Conservation (phyloP, 1,284 basidiomycete species). For the Macrocybe sp. region DNA sequence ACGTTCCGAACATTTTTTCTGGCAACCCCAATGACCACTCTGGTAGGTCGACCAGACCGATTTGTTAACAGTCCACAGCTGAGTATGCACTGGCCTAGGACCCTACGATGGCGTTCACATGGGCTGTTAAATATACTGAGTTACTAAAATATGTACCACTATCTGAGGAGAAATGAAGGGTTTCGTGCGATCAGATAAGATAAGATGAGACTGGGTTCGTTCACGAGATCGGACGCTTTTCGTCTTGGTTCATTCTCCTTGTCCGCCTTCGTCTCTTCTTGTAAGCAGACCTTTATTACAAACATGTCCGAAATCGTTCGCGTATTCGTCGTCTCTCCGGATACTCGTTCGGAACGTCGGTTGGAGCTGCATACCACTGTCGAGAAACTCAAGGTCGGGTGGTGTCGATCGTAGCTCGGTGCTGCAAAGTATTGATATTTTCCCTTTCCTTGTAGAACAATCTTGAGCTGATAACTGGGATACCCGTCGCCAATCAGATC, state of each 20-base stretch:
- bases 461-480: slow-evolving; percentile 89
- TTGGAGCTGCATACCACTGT: slow-evolving; percentile 74
- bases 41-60: slow-evolving; percentile 6
- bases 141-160: too few species aligned
- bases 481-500: slow-evolving; percentile 67
- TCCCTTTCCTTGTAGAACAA: slow-evolving; percentile 51
- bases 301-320: slow-evolving; percentile 53
- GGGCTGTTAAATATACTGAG: slow-evolving; percentile 30
- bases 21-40: slow-evolving; percentile 38
- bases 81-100: slow-evolving; percentile 10
- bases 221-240: too few species aligned
- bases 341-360: slow-evolving; percentile 83
- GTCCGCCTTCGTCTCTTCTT: too few species aligned
- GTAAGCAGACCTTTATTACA: neutral
- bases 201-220: too few species aligned
- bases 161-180: too few species aligned
- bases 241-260: too few species aligned
- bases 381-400: slow-evolving; percentile 70
- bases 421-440: slow-evolving; percentile 1
- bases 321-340: slow-evolving; percentile 79
- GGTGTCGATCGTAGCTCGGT: neutral
- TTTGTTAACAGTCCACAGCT: too few species aligned
- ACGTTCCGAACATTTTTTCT: slow-evolving; percentile 43
- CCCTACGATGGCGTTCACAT: slow-evolving; percentile 55
- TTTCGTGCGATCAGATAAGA: too few species aligned